Percentiles rank a stretch among this genome's conserved stretches.
Conservation (phyloP, 306 rosid genomes). For the Clitoria ternatea region DNA sequence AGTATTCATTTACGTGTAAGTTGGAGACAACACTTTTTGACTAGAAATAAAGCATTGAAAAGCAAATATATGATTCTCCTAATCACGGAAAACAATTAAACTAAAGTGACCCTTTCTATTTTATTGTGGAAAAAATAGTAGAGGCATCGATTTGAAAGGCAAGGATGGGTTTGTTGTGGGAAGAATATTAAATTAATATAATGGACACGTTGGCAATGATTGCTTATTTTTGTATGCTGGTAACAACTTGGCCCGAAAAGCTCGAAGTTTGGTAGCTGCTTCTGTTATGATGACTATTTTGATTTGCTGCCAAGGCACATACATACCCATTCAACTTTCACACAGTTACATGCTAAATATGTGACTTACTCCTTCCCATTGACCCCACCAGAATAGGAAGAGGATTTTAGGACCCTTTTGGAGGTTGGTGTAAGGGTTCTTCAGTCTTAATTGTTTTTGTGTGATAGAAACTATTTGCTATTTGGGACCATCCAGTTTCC, state of each 20-base stretch:
- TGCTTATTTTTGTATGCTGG: constrained; percentile 10
- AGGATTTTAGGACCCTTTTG: constrained; percentile 14
- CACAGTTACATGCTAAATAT: neutral
- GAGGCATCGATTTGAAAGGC: constrained; percentile 4
- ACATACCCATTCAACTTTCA: neutral
- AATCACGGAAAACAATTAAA: constrained; percentile 29
- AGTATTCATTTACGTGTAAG: constrained; percentile 30
- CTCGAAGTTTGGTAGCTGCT: constrained; percentile 33
- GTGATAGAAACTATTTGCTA: neutral
- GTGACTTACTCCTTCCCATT: too few relatives aligned
- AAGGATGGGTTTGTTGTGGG: constrained; percentile 17
- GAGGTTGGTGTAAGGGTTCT: constrained; percentile 38
- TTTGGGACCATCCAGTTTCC: constrained; percentile 27
- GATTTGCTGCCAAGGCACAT: constrained; percentile 31
- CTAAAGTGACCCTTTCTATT: constrained; percentile 12
- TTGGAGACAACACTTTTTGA: constrained; percentile 37
- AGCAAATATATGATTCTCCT: constrained; percentile 30
- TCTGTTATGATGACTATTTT: constrained; percentile 25
- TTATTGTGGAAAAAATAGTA: constrained; percentile 6
- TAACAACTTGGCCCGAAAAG: constrained; percentile 37
- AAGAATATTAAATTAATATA: constrained; percentile 11
- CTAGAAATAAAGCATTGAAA: constrained; percentile 34
- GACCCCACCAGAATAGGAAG: constrained; percentile 40
- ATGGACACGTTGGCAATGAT: constrained; percentile 15
- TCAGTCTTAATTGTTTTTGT: neutral